These are phyloP conservation scores for Xylariales sp. DNA, from an alignment of 2,329 filamentous ascomycete species.

Conservation along the genomic window DNA sequence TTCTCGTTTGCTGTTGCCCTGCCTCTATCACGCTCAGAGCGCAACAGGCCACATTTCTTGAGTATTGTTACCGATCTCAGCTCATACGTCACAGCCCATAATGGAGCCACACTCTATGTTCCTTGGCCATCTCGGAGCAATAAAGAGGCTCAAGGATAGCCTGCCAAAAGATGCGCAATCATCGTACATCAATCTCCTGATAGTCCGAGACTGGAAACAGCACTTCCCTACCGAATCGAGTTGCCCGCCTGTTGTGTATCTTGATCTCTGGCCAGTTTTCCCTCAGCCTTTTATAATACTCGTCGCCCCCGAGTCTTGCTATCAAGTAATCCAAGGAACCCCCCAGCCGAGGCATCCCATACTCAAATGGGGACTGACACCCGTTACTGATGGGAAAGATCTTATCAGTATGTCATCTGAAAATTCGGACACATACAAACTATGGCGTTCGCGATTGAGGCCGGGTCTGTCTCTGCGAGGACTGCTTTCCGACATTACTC, in stretches of 20 bases:
- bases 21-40: too few species aligned
- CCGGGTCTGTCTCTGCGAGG: slow-evolving; percentile 29
- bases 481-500: background rate
- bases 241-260: slow-evolving; percentile 38
- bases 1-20: too few species aligned
- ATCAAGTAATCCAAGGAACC: slow-evolving; percentile 31
- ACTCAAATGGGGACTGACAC: slow-evolving; percentile 25
- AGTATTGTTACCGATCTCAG: too few species aligned
- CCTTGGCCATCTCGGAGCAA: slow-evolving; percentile 19
- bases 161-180: slow-evolving; percentile 25
- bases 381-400: slow-evolving; percentile 31
- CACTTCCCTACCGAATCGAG: slow-evolving; percentile 32
- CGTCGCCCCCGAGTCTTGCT: slow-evolving; percentile 22
- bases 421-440: background rate
- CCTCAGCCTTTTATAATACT: slow-evolving; percentile 33
- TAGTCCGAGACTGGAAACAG: slow-evolving; percentile 13
- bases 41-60: too few species aligned
- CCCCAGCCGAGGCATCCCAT: slow-evolving; percentile 33
- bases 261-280: slow-evolving; percentile 42
- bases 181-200: background rate
- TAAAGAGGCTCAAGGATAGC: slow-evolving; percentile 11
- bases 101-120: slow-evolving; percentile 26
- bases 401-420: slow-evolving; percentile 25
- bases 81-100: slow-evolving; percentile 19
- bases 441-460: slow-evolving; percentile 35